A percentile compares a stretch with the other conserved stretches of the same genome.
These are phyloP conservation scores for Cetraspora pellucida DNA, from an alignment of 192 early-diverging fungal species.

Conservation along the genomic window DNA sequence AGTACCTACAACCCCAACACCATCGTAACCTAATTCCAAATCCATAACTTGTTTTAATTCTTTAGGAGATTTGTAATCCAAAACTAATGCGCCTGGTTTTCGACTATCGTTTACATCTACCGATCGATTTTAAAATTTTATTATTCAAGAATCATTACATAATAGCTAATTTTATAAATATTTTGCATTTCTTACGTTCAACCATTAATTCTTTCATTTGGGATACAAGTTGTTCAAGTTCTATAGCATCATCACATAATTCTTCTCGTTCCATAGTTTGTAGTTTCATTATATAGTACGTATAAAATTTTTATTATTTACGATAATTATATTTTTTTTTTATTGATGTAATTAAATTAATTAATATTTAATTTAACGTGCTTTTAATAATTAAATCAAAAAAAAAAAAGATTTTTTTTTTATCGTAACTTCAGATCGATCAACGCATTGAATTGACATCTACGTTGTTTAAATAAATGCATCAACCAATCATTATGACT, in stretches of 20 bases:
- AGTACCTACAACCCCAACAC: constrained; percentile 50
- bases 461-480: too few species aligned
- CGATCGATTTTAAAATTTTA: neutral
- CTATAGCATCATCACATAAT: constrained; percentile 43
- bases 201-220: constrained; percentile 52
- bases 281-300: too few species aligned
- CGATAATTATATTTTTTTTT: too few species aligned
- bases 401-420: too few species aligned
- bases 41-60: constrained; percentile 52
- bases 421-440: too few species aligned
- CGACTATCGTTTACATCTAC: constrained; percentile 52
- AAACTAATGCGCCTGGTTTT: constrained; percentile 38
- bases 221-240: constrained; percentile 46
- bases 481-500: too few species aligned
- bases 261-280: neutral
- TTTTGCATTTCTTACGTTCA: constrained; percentile 38
- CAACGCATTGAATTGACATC: too few species aligned
- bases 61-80: constrained; percentile 49
- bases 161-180: neutral
- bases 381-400: too few species aligned
- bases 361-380: too few species aligned
- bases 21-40: constrained; percentile 48
- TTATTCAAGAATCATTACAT: neutral
- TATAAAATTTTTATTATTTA: too few species aligned
- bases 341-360: too few species aligned